Conservation (phyloP, 441 rosid genomes). For the Populus trichocarpa region DNA sequence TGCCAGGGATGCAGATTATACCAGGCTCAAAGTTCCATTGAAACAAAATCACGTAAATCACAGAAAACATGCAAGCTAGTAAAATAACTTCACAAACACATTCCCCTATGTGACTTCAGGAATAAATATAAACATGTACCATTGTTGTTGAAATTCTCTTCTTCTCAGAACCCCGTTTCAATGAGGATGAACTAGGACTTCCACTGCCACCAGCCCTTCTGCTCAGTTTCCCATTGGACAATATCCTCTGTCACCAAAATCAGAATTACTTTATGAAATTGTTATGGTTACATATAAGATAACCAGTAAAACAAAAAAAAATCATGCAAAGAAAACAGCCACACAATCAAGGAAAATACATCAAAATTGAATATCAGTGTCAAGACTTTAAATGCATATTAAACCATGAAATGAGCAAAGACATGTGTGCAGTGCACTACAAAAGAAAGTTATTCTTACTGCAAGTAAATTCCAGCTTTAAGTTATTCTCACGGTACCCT, state of each 20-base stretch:
- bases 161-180: constrained; percentile 62
- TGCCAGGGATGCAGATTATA: not conserved
- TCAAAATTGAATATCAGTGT: not conserved
- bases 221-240: constrained; percentile 48
- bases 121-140: constrained; percentile 30
- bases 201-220: constrained; percentile 49
- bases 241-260: constrained; percentile 43
- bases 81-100: not conserved
- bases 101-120: not conserved
- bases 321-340: not conserved
- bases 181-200: constrained; percentile 45
- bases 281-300: not conserved
- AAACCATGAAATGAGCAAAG: not conserved
- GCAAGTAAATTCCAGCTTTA: not conserved
- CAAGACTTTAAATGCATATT: not conserved
- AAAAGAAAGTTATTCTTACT: not conserved
- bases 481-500: not conserved
- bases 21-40: not conserved
- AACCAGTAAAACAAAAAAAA: not conserved
- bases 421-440: not conserved
- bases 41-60: not conserved
- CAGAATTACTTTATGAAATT: not conserved
- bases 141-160: constrained; percentile 46
- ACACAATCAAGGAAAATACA: not conserved
- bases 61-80: not conserved